These are phyloP conservation scores for Sequoiadendron giganteum DNA, from an alignment of 75 land plant species.

Conservation along the genomic window DNA sequence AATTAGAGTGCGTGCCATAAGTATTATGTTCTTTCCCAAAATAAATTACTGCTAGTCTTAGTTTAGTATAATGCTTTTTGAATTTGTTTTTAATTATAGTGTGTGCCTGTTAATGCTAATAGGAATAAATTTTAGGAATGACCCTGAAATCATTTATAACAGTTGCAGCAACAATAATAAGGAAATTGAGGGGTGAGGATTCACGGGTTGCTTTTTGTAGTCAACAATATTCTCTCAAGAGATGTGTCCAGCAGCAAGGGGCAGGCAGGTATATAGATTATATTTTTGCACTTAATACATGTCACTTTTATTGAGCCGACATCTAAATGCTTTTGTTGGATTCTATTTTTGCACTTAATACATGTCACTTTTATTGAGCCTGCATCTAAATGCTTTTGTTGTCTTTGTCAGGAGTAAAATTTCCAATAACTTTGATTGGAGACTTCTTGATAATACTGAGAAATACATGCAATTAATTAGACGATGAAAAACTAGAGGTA, in stretches of 20 bases:
- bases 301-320: not conserved
- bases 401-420: not conserved
- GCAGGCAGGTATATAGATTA: not conserved
- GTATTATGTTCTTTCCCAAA: not conserved
- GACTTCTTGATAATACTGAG: not conserved
- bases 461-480: not conserved
- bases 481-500: not conserved
- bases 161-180: slow-evolving; percentile 6
- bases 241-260: slow-evolving; percentile 7
- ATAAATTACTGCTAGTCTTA: too few relatives aligned
- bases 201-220: not conserved
- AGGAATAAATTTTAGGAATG: not conserved
- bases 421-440: not conserved
- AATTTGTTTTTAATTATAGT: not conserved
- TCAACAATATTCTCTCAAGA: not conserved
- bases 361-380: not conserved
- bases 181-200: slow-evolving; percentile 10
- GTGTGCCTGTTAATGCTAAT: not conserved
- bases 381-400: not conserved
- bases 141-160: not conserved
- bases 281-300: not conserved
- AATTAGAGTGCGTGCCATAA: not conserved
- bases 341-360: not conserved
- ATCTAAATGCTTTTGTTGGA: too few relatives aligned
- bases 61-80: too few relatives aligned